Base-by-base conservation (phyloP, 2,329 filamentous ascomycete genomes). In the Ilyonectria destructans region DNA sequence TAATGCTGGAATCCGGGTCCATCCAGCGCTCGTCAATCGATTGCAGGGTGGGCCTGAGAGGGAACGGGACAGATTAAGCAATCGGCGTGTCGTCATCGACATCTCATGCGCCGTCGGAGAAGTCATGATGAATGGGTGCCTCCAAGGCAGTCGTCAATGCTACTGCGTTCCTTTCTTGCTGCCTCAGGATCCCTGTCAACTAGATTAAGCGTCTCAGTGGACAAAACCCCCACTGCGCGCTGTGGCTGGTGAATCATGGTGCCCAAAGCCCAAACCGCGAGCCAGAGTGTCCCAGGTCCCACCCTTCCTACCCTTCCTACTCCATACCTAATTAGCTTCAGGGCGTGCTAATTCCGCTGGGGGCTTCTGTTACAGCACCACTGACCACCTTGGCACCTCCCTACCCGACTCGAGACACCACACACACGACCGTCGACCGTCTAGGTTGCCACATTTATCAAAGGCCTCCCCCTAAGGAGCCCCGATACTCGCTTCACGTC, bases 331-430 rank as follows among this genome's bases (percentile, higher is more conserved):
- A 35, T 45, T 61, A 60, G 56, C 46, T 55, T 56, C 40, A 65
- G 57, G 55, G 51, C 46, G 60, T 68, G 65, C 33, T 56, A 69
- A 74, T 73, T 72, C 71, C 71, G 69, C 72, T 71, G 60, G 70
- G 65, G 65, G 63, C 62, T 59, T 75, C 43, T 35, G 37, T 35
- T 29, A 29, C 43, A 66, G 45, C 29, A 62, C 68, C 70, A 72
- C 69, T 64, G 73, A 73, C 69, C 71, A 76, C 71, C 74, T 75
- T 75, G 75, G 72, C 75, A 72, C 73, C 75, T 77, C 73, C 74
- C 75, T 77, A 74, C 62, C 58, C 54, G 58, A 62, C 59, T 52
- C 43, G 51, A 58, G 56, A 67, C 64, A 54, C 57, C 43, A 64
- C 54, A 62, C 54, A 62, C 59, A 54, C 37, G 57, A 70, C 69